Percentiles rank a stretch among this genome's conserved stretches.
Conservation (phyloP, 2,329 filamentous ascomycete species). For the Pseudogymnoascus sp. region DNA sequence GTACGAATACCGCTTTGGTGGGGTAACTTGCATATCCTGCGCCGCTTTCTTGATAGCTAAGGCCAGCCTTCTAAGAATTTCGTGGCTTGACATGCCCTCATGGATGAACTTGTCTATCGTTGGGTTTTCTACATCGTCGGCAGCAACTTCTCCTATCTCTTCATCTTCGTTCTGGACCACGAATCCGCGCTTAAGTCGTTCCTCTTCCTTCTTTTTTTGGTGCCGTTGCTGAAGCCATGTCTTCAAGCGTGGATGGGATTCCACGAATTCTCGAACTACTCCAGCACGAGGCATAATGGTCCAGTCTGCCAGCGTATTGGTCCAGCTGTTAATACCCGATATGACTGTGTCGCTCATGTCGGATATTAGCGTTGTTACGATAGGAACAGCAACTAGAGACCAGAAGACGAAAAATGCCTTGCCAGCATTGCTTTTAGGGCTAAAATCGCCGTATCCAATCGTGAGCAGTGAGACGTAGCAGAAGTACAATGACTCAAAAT, state of each 20-base stretch:
- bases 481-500: conserved; percentile 62
- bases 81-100: conserved; percentile 16
- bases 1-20: conserved; percentile 49
- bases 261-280: conserved; percentile 43
- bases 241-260: conserved; percentile 37
- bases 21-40: conserved; percentile 39
- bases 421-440: conserved; percentile 55
- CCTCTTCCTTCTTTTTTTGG: conserved; percentile 32
- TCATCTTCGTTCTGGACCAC: conserved; percentile 27
- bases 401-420: conserved; percentile 64
- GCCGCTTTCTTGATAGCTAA: conserved; percentile 47
- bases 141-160: conserved; percentile 15
- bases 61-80: conserved; percentile 48
- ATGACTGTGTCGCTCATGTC: conserved; percentile 59
- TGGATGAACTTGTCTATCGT: conserved; percentile 11
- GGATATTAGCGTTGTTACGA: conserved; percentile 59
- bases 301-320: conserved; percentile 53
- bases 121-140: not conserved
- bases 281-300: conserved; percentile 56
- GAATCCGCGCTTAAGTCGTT: conserved; percentile 32
- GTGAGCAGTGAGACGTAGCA: conserved; percentile 61
- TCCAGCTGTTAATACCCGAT: conserved; percentile 52
- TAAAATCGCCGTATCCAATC: conserved; percentile 61
- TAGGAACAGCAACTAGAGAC: conserved; percentile 60
- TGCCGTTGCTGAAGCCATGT: conserved; percentile 31